phyloP scores from a whole-genome alignment of 2,329 filamentous ascomycete genomes.

The Stachybotrys chlorohalonatus region DNA sequence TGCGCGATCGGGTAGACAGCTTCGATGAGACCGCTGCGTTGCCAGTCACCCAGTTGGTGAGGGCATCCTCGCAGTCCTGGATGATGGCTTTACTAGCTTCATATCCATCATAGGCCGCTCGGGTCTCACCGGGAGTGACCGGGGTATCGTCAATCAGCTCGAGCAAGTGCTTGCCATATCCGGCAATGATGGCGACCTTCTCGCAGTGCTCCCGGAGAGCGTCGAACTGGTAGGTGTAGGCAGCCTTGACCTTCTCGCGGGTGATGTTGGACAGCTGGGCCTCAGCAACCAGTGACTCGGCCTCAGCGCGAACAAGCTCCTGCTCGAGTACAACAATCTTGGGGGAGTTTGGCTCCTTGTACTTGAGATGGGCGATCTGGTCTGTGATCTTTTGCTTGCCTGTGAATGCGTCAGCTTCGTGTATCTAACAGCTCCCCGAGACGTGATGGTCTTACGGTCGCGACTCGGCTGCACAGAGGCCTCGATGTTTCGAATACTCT shows the following conservation, averaged over 20 bases:
- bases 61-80: constrained; percentile 94
- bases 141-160: constrained; percentile 95
- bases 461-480: constrained; percentile 95
- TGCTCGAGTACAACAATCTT: constrained; percentile 97
- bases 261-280: constrained; percentile 99
- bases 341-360: constrained; percentile 98
- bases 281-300: constrained; percentile 96
- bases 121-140: constrained; percentile 93
- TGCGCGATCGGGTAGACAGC: constrained; percentile 79
- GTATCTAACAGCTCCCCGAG: too few species aligned
- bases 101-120: constrained; percentile 93
- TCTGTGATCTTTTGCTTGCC: constrained; percentile 99
- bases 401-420: constrained; percentile 20
- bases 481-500: constrained; percentile 98
- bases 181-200: constrained; percentile 95
- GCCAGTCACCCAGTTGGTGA: constrained; percentile 93
- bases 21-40: constrained; percentile 83
- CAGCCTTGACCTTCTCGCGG: constrained; percentile 97
- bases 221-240: constrained; percentile 97
- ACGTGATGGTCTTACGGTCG: constrained; percentile 59
- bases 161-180: constrained; percentile 95
- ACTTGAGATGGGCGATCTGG: constrained; percentile 97
- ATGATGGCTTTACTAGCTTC: constrained; percentile 98
- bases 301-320: constrained; percentile 95
- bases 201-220: constrained; percentile 95